Base-by-base conservation (phyloP, 176 grass and related monocot genomes). In the Musa troglodytarum region DNA sequence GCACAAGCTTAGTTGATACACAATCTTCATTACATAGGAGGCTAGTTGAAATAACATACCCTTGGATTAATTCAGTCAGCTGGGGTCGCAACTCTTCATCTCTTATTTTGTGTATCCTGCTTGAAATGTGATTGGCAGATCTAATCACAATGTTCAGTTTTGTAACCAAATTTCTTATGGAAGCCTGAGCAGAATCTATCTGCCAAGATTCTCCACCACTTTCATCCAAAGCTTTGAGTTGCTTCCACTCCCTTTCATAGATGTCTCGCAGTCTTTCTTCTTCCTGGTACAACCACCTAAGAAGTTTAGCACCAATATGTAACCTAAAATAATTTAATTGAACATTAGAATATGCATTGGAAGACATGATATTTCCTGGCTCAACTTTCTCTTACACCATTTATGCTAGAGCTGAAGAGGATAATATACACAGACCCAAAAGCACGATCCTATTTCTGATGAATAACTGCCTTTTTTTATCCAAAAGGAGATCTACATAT, bases 211-310 rank as follows among this genome's bases (percentile, higher is more conserved):
- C 89, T 83, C 85, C 87, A 57, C 89, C 89, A 82, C 14, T 85
- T 16, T 86, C 83, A 68, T 90, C 87, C 74, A 92, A 75, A 63
- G 80, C 80, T 83, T 92, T 92, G 50, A 96, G 79, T 56, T 29
- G 83, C 78, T 86, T 92, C 87, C 87, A 96, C 81, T 90, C 81
- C 77, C 74, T 90, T 52, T 96, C 93, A 70, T 96, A 96, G 70
- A 78, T 68, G 25, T 86, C 77, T 79, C 93, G 87, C 74, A 92
- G 74, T 78, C 68, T 89, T 82, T 92, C 89, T 92, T 90, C 93
- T 71, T 90, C 87, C 89, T 96, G 77, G 73, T 22, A 83, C 50
- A 81, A 53, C 54, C 24, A 68, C 57, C 19, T n/a, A 21, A 20
- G 17, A 61, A 3, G 25, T 19, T 69, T 65, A 65, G 1, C 63